phyloP scores from a whole-genome alignment of 306 rosid species.

The Citrullus mucosospermus region DNA sequence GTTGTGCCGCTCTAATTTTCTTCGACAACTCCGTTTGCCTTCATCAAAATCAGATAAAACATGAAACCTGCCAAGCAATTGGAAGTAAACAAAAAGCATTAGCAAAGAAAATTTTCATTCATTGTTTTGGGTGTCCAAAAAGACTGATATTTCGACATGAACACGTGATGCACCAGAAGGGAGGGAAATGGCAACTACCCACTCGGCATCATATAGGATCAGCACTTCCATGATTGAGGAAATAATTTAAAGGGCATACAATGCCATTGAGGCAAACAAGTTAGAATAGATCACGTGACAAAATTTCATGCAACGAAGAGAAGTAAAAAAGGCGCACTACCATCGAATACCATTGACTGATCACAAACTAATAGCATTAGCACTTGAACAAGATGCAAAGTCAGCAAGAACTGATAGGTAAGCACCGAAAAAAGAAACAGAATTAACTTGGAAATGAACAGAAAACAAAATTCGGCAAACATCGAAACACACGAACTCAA shows the following conservation, averaged over 20 bases:
- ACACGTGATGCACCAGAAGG: not conserved
- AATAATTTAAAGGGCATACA: not conserved
- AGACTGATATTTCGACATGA: not conserved
- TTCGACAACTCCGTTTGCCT: slow-evolving; percentile 91
- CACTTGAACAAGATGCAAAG: not conserved
- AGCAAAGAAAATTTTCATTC: not conserved
- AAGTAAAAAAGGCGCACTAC: not conserved
- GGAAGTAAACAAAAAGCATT: not conserved
- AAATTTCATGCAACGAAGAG: not conserved
- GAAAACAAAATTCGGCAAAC: not conserved
- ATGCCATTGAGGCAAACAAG: not conserved
- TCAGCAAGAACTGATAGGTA: not conserved
- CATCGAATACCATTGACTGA: not conserved
- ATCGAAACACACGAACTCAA: not conserved
- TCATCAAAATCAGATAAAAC: slow-evolving; percentile 76
- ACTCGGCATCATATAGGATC: not conserved
- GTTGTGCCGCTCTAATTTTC: slow-evolving; percentile 90
- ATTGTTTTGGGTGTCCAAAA: not conserved
- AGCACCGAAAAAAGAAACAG: not conserved
- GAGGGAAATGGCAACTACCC: not conserved
- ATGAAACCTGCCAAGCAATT: slow-evolving; percentile 60
- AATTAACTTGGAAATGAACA: not conserved
- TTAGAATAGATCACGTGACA: not conserved
- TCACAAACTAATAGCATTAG: not conserved
- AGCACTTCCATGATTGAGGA: not conserved